A percentile compares a stretch with the other conserved stretches of the same genome.
These are phyloP conservation scores for Hanseniaspora vineae DNA, from an alignment of 805 yeast species.

Conservation along the genomic window DNA sequence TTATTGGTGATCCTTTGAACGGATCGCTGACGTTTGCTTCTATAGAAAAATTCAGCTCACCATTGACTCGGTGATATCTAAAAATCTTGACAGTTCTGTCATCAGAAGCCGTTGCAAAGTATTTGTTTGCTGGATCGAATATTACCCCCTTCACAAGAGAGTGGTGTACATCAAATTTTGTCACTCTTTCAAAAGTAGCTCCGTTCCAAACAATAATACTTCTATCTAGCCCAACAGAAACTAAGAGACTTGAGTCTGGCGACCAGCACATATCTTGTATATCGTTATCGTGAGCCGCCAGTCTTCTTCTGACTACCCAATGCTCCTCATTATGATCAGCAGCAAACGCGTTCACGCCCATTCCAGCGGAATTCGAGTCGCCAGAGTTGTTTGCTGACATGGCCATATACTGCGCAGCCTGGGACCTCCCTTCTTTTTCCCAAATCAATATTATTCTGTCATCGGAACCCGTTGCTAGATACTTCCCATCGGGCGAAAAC, in stretches of 20 bases:
- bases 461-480: constrained; percentile 89
- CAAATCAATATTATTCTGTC: constrained; percentile 84
- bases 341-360: constrained; percentile 39
- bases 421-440: constrained; percentile 66
- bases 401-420: constrained; percentile 17
- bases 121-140: constrained; percentile 96
- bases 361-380: not conserved
- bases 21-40: constrained; percentile 80
- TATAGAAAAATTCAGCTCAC: constrained; percentile 68
- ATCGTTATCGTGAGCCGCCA: constrained; percentile 96
- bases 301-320: constrained; percentile 86
- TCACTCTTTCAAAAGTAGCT: constrained; percentile 63
- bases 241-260: constrained; percentile 81
- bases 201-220: constrained; percentile 93
- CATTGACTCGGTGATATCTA: constrained; percentile 48
- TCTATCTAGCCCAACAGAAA: constrained; percentile 89
- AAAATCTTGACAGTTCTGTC: constrained; percentile 84
- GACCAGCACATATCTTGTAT: constrained; percentile 98
- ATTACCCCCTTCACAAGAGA: constrained; percentile 94
- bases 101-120: constrained; percentile 93
- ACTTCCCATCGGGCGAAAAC: constrained; percentile 86
- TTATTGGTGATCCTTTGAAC: constrained; percentile 73
- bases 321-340: constrained; percentile 69
- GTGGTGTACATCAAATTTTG: constrained; percentile 85
- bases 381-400: constrained; percentile 27